These are phyloP conservation scores for Candida adriatica DNA, from an alignment of 805 yeast genomes.

Conservation along the genomic window DNA sequence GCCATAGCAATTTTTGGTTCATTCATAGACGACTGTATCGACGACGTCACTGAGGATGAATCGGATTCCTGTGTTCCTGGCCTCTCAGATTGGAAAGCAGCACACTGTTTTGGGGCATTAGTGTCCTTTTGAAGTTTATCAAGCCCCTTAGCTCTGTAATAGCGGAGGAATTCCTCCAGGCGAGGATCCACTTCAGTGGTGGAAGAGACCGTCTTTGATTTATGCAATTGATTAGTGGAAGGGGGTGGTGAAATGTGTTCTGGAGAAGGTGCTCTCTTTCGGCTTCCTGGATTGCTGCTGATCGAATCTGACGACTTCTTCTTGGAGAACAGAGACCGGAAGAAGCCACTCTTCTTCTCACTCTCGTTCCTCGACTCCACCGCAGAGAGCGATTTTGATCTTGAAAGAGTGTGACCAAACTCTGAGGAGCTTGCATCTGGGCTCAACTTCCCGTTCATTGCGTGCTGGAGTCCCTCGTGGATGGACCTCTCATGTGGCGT, in stretches of 20 bases:
- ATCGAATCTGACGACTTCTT: slow-evolving; percentile 12
- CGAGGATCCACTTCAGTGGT: slow-evolving; percentile 35
- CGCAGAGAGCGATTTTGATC: slow-evolving; percentile 28
- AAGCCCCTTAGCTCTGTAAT: slow-evolving; percentile 26
- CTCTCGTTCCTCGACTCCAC: slow-evolving; percentile 8
- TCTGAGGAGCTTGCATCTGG: too few relatives aligned
- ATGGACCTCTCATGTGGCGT: slow-evolving; percentile 5
- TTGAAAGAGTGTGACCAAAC: slow-evolving; percentile 15
- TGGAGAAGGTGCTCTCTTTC: slow-evolving; percentile 3
- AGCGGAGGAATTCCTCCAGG: slow-evolving; percentile 38
- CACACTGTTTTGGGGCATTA: neutral
- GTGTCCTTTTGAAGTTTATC: slow-evolving; percentile 18
- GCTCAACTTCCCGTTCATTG: too few relatives aligned
- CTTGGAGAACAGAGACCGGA: slow-evolving; percentile 28
- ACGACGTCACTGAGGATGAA: slow-evolving; percentile 7
- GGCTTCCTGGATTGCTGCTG: neutral
- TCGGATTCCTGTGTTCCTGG: slow-evolving; percentile 1
- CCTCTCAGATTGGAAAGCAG: too few relatives aligned
- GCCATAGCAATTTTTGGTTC: neutral
- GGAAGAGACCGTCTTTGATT: slow-evolving; percentile 14
- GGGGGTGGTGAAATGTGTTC: slow-evolving; percentile 4
- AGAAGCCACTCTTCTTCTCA: slow-evolving; percentile 30
- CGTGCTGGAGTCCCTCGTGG: slow-evolving; percentile 10
- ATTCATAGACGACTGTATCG: slow-evolving; percentile 9
- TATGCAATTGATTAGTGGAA: slow-evolving; percentile 4